These are phyloP conservation scores for Exophiala viscosa DNA, from an alignment of 2,329 filamentous ascomycete species.

Conservation along the genomic window DNA sequence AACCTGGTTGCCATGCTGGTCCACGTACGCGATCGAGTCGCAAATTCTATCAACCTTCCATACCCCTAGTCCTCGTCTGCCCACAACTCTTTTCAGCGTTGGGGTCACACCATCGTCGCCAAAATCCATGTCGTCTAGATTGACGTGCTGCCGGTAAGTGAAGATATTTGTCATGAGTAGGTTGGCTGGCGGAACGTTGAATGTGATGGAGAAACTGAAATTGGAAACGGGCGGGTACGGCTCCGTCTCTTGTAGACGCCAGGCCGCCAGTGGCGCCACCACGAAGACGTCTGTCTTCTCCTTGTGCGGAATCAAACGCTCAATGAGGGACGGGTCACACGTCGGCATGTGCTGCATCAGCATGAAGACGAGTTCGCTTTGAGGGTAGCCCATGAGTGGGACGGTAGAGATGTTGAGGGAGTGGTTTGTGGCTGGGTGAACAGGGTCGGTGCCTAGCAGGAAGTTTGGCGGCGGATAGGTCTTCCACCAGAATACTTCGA, in stretches of 20 bases:
- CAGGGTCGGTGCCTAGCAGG: constrained; percentile 42
- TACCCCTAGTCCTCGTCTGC: constrained; percentile 47
- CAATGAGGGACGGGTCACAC: constrained; percentile 21
- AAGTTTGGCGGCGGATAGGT: constrained; percentile 53
- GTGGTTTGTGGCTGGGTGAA: constrained; percentile 22
- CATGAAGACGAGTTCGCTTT: constrained; percentile 38
- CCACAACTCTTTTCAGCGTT: constrained; percentile 45
- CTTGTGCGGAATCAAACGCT: constrained; percentile 17
- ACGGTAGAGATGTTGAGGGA: constrained; percentile 38
- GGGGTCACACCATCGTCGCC: constrained; percentile 45
- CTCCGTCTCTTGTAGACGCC: constrained; percentile 16
- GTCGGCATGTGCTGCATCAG: constrained; percentile 36
- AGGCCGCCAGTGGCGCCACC: constrained; percentile 45
- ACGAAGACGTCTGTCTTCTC: constrained; percentile 36
- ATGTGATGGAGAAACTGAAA: constrained; percentile 24
- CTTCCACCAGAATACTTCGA: constrained; percentile 52
- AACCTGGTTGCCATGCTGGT: constrained; percentile 2
- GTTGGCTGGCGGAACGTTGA: constrained; percentile 17
- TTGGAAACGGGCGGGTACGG: constrained; percentile 20
- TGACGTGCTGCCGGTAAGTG: constrained; percentile 46
- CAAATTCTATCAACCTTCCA: constrained; percentile 42
- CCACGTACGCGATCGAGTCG: constrained; percentile 11
- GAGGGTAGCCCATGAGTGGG: constrained; percentile 49
- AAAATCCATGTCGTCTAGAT: constrained; percentile 52
- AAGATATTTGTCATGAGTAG: constrained; percentile 34